These are phyloP conservation scores for Avicennia marina DNA, from an alignment of 257 asterid species.

Conservation along the genomic window DNA sequence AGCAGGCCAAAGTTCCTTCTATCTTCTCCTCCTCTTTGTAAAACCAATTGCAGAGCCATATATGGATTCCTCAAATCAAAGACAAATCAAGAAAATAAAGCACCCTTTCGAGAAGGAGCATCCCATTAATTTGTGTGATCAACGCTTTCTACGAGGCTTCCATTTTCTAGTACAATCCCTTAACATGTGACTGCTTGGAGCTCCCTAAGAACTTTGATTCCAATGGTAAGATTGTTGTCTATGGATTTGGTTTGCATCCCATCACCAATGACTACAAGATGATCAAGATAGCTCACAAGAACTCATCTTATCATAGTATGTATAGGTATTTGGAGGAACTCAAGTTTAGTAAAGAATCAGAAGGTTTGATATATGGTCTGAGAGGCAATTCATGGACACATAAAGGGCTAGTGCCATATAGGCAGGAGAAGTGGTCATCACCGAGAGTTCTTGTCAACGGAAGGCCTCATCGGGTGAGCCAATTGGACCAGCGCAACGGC, in stretches of 20 bases:
- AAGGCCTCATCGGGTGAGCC: no score
- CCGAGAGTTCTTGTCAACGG: no score
- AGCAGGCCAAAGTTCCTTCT: no score
- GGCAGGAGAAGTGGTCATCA: no score
- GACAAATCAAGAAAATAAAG: constrained; percentile 10
- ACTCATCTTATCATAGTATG: neutral
- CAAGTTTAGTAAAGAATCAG: constrained; percentile 11
- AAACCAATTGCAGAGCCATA: no score
- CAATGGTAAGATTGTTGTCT: constrained; percentile 16
- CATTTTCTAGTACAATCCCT: constrained; percentile 48
- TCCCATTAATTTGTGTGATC: constrained; percentile 19
- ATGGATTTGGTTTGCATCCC: constrained; percentile 45
- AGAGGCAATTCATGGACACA: constrained; percentile 24
- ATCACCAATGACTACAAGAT: constrained; percentile 34
- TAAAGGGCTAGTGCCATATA: constrained; percentile 18
- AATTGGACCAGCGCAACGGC: no score
- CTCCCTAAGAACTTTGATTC: constrained; percentile 26
- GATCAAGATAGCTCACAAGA: constrained; percentile 24
- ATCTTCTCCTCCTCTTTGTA: no score
- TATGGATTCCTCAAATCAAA: no score
- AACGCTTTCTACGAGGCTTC: constrained; percentile 20
- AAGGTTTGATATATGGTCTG: constrained; percentile 26
- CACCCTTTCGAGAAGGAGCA: no score
- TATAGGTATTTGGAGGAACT: neutral
- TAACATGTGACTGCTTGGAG: constrained; percentile 30